phyloP scores from a whole-genome alignment of 2,329 filamentous ascomycete genomes.

The Aureobasidium sp. region DNA sequence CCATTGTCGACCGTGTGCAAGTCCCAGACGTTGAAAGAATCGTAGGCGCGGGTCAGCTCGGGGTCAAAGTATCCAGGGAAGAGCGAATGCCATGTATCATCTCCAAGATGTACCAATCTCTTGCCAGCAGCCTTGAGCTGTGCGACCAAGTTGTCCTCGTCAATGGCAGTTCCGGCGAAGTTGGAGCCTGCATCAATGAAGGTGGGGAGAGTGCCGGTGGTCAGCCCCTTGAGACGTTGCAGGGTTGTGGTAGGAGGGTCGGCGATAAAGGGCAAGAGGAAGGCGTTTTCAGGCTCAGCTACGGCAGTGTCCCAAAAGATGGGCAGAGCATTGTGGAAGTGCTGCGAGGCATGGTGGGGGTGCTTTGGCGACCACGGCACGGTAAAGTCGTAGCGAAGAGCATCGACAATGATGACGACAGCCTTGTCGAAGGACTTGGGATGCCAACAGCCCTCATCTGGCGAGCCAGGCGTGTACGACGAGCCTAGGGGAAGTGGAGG shows the following conservation, averaged over 20 bases:
- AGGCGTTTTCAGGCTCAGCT: slow-evolving; percentile 69
- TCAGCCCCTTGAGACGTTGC: slow-evolving; percentile 86
- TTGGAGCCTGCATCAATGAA: slow-evolving; percentile 92
- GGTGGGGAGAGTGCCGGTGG: slow-evolving; percentile 88
- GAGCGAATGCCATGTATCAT: slow-evolving; percentile 91
- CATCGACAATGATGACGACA: slow-evolving; percentile 84
- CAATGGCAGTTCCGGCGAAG: slow-evolving; percentile 90
- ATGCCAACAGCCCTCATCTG: slow-evolving; percentile 80
- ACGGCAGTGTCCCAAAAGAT: slow-evolving; percentile 78
- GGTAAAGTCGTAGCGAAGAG: slow-evolving; percentile 93
- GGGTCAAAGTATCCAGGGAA: slow-evolving; percentile 91
- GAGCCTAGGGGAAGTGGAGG: slow-evolving; percentile 52
- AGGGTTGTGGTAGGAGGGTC: slow-evolving; percentile 92
- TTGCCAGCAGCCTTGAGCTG: slow-evolving; percentile 60
- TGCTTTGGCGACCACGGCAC: slow-evolving; percentile 57
- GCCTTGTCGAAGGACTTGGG: slow-evolving; percentile 89
- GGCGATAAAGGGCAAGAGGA: slow-evolving; percentile 90
- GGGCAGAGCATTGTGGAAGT: slow-evolving; percentile 84
- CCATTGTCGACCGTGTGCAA: slow-evolving; percentile 95
- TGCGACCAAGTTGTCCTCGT: slow-evolving; percentile 74
- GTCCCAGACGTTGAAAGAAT: slow-evolving; percentile 98
- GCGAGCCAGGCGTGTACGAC: slow-evolving; percentile 33
- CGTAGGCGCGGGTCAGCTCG: slow-evolving; percentile 80
- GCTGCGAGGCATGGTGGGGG: slow-evolving; percentile 44
- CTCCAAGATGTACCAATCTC: slow-evolving; percentile 87